Evolutionary conservation across 2,329 filamentous ascomycete species (phyloP), one percentile per base, ranked within the genome.

Genomic region (Drechslerella coelobrocha): DNA sequence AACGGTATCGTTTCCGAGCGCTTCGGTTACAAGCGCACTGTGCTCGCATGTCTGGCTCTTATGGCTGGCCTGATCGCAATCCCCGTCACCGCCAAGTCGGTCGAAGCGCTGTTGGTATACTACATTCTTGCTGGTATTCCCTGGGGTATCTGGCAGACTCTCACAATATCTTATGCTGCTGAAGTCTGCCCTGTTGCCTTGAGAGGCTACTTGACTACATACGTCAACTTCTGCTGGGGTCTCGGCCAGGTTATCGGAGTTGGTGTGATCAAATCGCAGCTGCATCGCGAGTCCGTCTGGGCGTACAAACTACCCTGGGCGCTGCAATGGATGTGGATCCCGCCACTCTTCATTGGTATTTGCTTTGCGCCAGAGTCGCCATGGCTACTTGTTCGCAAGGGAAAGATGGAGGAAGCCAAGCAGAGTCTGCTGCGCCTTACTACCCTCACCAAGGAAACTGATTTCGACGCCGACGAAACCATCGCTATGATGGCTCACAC

Each of bases 401-500:
- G 85, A 34, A 83, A 83, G 39, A 79, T 85, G 29, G 85, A 86
- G 7, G 86, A 89, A 12, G 89, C 89, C 27, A 90, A 89, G 79
- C 79, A 81, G 48, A 81, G 87, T 1, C 82, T 91, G 21, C 80
- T 88, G 47, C 86, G 88, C 2, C 80, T 91, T 23, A 90, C 88
- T 3, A 88, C 83, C 75, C 75, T 82, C 12, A 81, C 86, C 73
- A 81, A 82, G 59, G 88, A 91, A 72, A 88, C 86, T 0, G 84
- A 88, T 71, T 93, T 94, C 75, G 85, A 95, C 76, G 85, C 89
- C 8, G 89, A 96, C 73, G 90, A 95, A 79, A 95, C 90, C 0
- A 83, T 96, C 53, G 88, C 90, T 75, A 95, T 96, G 91, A 96
- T 96, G 89, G 86, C 91, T 0, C 90, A 95, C 77, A 96, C 91